A percentile compares a stretch with the other conserved stretches of the same genome.
Conservation (phyloP, 2,329 filamentous ascomycete species). For the Curvularia spicifera region DNA sequence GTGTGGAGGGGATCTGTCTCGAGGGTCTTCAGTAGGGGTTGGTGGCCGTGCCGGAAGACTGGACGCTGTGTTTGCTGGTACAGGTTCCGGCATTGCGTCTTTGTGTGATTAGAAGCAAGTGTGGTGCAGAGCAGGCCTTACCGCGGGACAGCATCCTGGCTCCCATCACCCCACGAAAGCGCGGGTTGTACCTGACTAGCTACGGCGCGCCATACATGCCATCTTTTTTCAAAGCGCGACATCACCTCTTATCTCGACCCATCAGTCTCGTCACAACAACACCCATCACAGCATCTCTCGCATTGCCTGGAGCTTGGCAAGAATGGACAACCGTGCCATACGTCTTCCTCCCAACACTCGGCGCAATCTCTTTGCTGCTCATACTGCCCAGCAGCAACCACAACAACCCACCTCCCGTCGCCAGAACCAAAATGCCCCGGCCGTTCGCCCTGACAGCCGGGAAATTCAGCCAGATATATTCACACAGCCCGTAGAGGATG, state of each 20-base stretch:
- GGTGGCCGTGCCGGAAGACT: slow-evolving; percentile 14
- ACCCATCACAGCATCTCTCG: background rate
- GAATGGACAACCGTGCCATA: slow-evolving; percentile 33
- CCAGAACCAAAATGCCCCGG: slow-evolving; percentile 29
- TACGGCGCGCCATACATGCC: slow-evolving; percentile 17
- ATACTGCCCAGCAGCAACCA: slow-evolving; percentile 29
- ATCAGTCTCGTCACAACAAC: background rate
- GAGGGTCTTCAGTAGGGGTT: slow-evolving; percentile 15
- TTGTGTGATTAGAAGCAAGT: background rate
- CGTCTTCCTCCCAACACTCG: slow-evolving; percentile 37
- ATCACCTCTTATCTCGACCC: slow-evolving; percentile 11
- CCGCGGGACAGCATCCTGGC: slow-evolving; percentile 7
- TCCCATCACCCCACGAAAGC: background rate
- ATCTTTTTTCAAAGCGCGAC: slow-evolving; percentile 4
- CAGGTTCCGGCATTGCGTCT: background rate
- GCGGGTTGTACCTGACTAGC: slow-evolving; percentile 16
- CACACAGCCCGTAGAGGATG: slow-evolving; percentile 38
- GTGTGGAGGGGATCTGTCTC: slow-evolving; percentile 31
- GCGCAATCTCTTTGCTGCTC: slow-evolving; percentile 39
- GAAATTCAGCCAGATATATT: slow-evolving; percentile 25
- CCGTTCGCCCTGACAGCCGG: slow-evolving; percentile 28
- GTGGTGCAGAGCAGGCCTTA: background rate
- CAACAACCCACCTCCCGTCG: slow-evolving; percentile 31
- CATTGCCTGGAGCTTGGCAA: slow-evolving; percentile 1
- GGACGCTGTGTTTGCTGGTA: background rate